Percentiles rank a stretch among this genome's conserved stretches.
phyloP scores from a whole-genome alignment of 768 basidiomycete genomes.

The Cantharellus anzutake region DNA sequence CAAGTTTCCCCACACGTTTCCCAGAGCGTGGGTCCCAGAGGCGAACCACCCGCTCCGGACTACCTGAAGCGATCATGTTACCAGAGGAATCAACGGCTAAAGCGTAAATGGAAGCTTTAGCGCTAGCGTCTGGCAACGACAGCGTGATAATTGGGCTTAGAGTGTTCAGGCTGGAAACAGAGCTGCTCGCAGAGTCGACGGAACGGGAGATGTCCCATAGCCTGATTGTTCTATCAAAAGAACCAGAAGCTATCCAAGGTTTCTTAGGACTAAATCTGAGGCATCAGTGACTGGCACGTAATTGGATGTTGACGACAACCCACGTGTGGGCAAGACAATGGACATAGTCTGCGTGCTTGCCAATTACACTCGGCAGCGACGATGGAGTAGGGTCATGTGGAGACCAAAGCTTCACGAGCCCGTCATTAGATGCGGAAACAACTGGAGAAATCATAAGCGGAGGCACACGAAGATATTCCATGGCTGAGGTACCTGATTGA shows the following conservation, averaged over 20 bases:
- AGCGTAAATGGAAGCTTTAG: slow-evolving; percentile 60
- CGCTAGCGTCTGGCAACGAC: slow-evolving; percentile 38
- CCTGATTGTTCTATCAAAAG: slow-evolving; percentile 85
- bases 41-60: slow-evolving; percentile 77
- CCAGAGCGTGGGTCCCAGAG: slow-evolving; percentile 88
- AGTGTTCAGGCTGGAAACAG: neutral
- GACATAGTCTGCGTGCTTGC: slow-evolving; percentile 71
- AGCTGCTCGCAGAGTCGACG: slow-evolving; percentile 11
- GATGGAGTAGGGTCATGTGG: slow-evolving; percentile 46
- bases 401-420: slow-evolving; percentile 83
- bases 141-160: slow-evolving; percentile 42
- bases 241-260: slow-evolving; percentile 82
- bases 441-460: slow-evolving; percentile 23
- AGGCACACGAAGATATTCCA: neutral
- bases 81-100: slow-evolving; percentile 65
- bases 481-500: slow-evolving; percentile 40
- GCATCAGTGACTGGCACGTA: neutral
- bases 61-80: slow-evolving; percentile 66
- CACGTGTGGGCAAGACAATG: slow-evolving; percentile 62
- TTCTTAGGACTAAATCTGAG: slow-evolving; percentile 40
- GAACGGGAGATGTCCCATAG: slow-evolving; percentile 66
- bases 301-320: slow-evolving; percentile 8
- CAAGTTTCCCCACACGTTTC: slow-evolving; percentile 64
- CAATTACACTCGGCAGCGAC: slow-evolving; percentile 43
- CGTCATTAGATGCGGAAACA: slow-evolving; percentile 88